Evolutionary conservation across 495 filamentous ascomycete species (phyloP), one percentile per base, ranked within the genome.

Genomic region (Immersiella caudata): DNA sequence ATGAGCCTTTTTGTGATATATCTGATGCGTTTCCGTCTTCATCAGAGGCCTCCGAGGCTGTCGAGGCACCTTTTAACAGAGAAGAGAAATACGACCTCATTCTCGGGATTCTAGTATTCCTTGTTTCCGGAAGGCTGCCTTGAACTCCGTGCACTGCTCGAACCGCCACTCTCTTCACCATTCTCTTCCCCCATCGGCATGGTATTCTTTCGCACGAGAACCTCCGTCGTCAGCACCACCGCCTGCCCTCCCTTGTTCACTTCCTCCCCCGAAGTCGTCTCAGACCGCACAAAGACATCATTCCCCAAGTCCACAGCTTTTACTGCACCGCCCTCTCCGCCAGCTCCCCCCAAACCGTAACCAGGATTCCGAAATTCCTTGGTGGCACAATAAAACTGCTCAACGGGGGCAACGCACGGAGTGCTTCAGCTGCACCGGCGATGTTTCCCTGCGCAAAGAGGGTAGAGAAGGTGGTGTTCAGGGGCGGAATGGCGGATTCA

Each of bases 241-340:
- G 40, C 40, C 40, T 46, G 40, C 40, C 40, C 40, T 46, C 5
- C 40, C 11, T 46, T 46, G 8, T 33, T 33, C 40, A 46, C 40
- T 12, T 46, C 40, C 4, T 46, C 40, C 40, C 11, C 16, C 5
- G 40, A 46, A 46, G 11, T 14, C 40, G 40, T 46, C 40, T 46
- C 40, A 12, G 16, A 12, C 40, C 40, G 40, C 40, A 46, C 40
- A 46, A 2, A 12, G 11, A 46, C 40, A 46, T 46, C 40, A 46
- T 46, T 46, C 11, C 40, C 40, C 40, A 46, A 14, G 14, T 46
- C 40, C 40, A 14, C 40, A 2, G 11, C 40, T 18, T 46, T 46
- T 18, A 64, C 62, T 64, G 49, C 22, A 64, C 20, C 50, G 62
- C 62, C 22, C 24, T 54, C 26, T 64, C 11, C 21, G 46, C 62